Percentiles rank a stretch among this genome's conserved stretches.
These are phyloP conservation scores for Piromyces sp. DNA, from an alignment of 192 early-diverging fungal genomes.

Conservation along the genomic window DNA sequence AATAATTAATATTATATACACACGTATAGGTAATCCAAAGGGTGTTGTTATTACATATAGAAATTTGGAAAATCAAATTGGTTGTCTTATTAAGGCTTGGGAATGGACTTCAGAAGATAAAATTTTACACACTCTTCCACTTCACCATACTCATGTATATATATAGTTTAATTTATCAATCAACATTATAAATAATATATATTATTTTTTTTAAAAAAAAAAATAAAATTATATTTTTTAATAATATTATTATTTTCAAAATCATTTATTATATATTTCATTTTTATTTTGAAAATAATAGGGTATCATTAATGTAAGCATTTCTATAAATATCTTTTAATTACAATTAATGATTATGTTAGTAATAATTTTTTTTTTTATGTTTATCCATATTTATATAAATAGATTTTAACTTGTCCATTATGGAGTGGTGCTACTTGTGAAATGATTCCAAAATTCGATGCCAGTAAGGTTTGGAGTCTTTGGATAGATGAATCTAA, in stretches of 20 bases:
- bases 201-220: too few relatives aligned
- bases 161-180: too few relatives aligned
- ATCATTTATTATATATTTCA: background rate
- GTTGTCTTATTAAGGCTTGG: conserved; percentile 53
- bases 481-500: conserved; percentile 31
- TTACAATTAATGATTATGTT: too few relatives aligned
- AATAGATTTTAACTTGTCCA: conserved; percentile 27
- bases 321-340: too few relatives aligned
- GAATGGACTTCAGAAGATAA: conserved; percentile 40
- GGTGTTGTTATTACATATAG: conserved; percentile 63
- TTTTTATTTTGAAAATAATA: background rate
- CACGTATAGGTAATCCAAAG: conserved; percentile 47
- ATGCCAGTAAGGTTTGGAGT: conserved; percentile 42
- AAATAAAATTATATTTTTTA: too few relatives aligned
- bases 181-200: too few relatives aligned
- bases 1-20: conserved; percentile 5
- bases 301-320: conserved; percentile 28
- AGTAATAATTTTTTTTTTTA: too few relatives aligned
- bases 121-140: conserved; percentile 60
- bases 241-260: background rate
- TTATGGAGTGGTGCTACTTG: conserved; percentile 53
- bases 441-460: conserved; percentile 58
- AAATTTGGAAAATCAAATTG: conserved; percentile 44
- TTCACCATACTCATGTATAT: conserved; percentile 74
- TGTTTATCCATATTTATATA: too few relatives aligned